Evolutionary conservation across 2,329 filamentous ascomycete species (phyloP).

Genomic region (Epichloe scottii): DNA sequence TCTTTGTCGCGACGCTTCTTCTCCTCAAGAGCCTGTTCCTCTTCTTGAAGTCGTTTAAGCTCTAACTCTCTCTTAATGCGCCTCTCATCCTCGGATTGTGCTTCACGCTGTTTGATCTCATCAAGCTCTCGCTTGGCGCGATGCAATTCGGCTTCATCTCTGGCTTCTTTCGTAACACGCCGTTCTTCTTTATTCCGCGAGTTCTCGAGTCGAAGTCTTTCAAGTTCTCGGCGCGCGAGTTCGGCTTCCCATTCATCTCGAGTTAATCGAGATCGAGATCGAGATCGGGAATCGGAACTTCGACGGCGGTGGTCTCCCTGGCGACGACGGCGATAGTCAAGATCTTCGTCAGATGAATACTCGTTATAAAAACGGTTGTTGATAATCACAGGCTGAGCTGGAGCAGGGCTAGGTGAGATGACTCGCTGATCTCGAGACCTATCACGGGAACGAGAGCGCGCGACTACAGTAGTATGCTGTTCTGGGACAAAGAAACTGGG

Average conservation of each 20-base stretch:
- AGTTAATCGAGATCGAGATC: constrained; percentile 19
- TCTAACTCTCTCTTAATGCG: constrained; percentile 41
- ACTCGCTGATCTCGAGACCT: constrained; percentile 36
- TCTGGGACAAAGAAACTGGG: constrained; percentile 33
- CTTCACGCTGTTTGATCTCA: constrained; percentile 31
- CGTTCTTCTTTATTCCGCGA: constrained; percentile 25
- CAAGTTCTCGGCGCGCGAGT: constrained; percentile 29
- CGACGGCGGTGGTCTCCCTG: constrained; percentile 17
- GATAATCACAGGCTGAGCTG: constrained; percentile 38
- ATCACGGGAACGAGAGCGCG: constrained; percentile 25
- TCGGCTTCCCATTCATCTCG: constrained; percentile 31
- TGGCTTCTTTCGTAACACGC: constrained; percentile 26
- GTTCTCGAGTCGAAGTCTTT: constrained; percentile 30
- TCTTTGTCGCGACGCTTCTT: constrained; percentile 31
- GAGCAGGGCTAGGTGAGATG: constrained; percentile 21
- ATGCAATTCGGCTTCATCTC: constrained; percentile 37
- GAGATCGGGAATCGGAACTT: constrained; percentile 16
- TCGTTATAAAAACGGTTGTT: constrained; percentile 43
- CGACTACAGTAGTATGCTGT: constrained; percentile 30
- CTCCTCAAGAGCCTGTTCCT: constrained; percentile 31
- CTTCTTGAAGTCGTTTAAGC: constrained; percentile 33
- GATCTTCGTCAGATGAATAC: constrained; percentile 31
- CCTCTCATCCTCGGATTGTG: constrained; percentile 35
- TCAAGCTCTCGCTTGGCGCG: constrained; percentile 36
- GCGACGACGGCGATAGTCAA: constrained; percentile 11